Base-by-base conservation (phyloP, 495 filamentous ascomycete species). In the Zalerion maritima region DNA sequence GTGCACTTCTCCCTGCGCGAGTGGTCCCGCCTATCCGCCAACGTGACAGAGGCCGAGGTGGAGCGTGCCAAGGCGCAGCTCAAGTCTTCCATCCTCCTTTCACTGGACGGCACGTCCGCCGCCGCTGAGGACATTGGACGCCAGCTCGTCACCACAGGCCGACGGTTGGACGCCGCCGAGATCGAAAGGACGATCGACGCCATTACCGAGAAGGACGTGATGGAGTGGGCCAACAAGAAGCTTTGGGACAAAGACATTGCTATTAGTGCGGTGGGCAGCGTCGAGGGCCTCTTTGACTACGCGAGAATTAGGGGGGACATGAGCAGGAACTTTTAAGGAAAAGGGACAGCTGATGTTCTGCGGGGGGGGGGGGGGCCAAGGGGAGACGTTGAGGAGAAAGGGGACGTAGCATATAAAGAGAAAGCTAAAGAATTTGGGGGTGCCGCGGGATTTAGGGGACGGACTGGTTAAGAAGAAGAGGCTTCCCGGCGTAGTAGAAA, bases 51-150 rank as follows among this genome's bases (percentile, higher is more conserved):
- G 46, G 71, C 87, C 35, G 89, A 99, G 62, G 78, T 83, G 33
- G 89, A 99, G 74, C 87, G 89, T 35, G 91, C 89, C 52, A 99
- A 99, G 71, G 80, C 91, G 31, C 89, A 99, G 64, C 78, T 99
- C 41, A 97, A 97, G 73, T 91, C 91, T 28, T 93, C 89, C 18
- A 82, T 96, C 42, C 77, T 97, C 31, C 75, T 99, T 40, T 86
- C 82, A 18, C 82, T 99, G 18, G 89, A 99, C 62, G 91, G 83
- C 54, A 96, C 91, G 44, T 93, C 87, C 21, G 83, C 87, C 38
- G 79, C 93, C 19, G 89, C 89, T 25, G 89, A 99, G 67, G 89
- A 99, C 54, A 94, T 99, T 47, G 89, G 89, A 42, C 81, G 89
- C 45, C 89, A 99, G 60, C 83, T 96, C 60, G 76, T 99, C 61